Base-by-base conservation (phyloP, 1,139 yeast species). In the Hyphopichia buzzinii region DNA sequence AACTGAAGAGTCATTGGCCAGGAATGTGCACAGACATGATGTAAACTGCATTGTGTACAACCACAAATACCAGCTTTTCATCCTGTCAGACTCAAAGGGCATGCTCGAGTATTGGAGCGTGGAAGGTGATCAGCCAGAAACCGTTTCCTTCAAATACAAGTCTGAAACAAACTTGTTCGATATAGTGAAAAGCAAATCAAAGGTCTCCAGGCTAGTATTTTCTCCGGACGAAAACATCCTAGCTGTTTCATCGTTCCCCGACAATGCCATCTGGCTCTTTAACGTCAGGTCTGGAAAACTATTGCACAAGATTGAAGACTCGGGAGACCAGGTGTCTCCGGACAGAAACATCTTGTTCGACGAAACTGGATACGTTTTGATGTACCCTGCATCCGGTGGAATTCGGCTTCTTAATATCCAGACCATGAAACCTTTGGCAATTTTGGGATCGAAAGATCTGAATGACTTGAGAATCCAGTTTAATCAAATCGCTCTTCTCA, bases 51-150 rank as follows among this genome's bases (percentile, higher is more conserved):
- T 72, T 11, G 47, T 43, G 1, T 72, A 50, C 51, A 64, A 63
- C 39, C 26, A 47, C 3, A 44, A 42, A 30, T 50, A 54, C 36
- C 47, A 60, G 17, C 63, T 68, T 39, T 54, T 63, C n/a, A 48
- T 74, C 3, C 63, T 74, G 1, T 45, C 54, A 3, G 79, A 74
- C 41, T 41, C 37, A 2, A 44, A 47, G 17, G 78, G 79, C 2
- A 59, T 68, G 48, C 46, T 74, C 8, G 79, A 74, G 48, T 66
- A 68, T 40, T 74, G 79, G 79, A 31, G 33, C 4, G 39, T 34
- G 1, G 38, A 42, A 2, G 35, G 31, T 14, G 40, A 39, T 4
- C 14, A 41, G 15, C 51, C 49, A 7, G 2, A 42, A 37, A 21
- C 60, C 55, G 48, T 55, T 8, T 46, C 46, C 8, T 72, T 70